A percentile compares a stretch with the other conserved stretches of the same genome.
Evolutionary conservation across 2,329 filamentous ascomycete species (phyloP).

Genomic region (Fusarium temperatum): DNA sequence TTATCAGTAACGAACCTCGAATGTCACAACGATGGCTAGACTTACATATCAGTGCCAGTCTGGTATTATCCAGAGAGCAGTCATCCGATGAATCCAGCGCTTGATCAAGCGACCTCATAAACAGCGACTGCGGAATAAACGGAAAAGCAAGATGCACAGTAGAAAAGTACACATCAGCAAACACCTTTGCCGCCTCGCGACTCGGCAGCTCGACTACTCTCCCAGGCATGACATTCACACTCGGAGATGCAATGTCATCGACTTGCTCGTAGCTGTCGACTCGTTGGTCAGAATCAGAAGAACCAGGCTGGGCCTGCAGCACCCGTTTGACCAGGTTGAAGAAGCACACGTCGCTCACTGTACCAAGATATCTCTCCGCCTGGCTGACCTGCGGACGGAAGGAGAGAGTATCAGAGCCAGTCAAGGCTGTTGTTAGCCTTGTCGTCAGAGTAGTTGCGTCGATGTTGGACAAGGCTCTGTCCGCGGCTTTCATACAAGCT

Average conservation of each 20-base stretch:
- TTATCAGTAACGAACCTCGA: background rate
- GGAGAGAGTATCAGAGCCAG: background rate
- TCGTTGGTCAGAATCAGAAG: background rate
- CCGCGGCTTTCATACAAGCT: background rate
- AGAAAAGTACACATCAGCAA: background rate
- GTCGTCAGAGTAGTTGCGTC: background rate
- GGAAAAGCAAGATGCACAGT: background rate
- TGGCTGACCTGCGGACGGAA: background rate
- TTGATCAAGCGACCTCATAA: background rate
- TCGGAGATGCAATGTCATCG: background rate
- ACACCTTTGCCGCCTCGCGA: background rate
- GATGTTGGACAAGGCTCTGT: background rate
- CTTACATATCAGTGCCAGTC: background rate
- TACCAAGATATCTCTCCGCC: background rate
- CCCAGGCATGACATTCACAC: background rate
- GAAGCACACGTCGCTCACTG: background rate
- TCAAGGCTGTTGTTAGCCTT: background rate
- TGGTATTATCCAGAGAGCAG: background rate
- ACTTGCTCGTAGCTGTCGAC: background rate
- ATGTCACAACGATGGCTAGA: background rate
- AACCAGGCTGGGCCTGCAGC: background rate
- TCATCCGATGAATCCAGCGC: background rate
- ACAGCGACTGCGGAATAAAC: background rate
- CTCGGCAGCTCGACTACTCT: background rate
- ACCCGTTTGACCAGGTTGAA: background rate